Evolutionary conservation across 768 basidiomycete species (phyloP), one percentile per base, ranked within the genome.

Genomic region (Strobilomyces echinocephalus): DNA sequence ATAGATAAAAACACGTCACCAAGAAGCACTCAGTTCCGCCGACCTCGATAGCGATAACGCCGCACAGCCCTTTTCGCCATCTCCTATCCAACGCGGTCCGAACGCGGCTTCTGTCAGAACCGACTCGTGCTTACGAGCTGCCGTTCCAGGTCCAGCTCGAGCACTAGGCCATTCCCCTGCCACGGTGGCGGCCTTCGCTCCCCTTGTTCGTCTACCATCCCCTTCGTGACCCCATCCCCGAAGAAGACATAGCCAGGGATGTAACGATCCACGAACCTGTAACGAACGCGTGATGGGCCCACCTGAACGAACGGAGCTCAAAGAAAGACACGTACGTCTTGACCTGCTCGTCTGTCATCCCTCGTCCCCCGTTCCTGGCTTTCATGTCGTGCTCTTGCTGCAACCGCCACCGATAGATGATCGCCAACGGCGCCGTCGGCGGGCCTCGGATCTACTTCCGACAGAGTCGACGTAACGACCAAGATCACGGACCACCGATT

Each of bases 241-340:
- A 89, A 97, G 65, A 95, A 87, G 55, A 95, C 83, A 64, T 97
- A 97, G 4, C 88, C 91, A 1, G 94, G 94, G 60, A 97, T 93
- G 69, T 97, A 97, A 5, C 95, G 84, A 68, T 93, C 88, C 7
- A 95, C 83, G 65, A 95, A 95, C 34, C 88, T 91, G 63, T 34
- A 11, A 24, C 39, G 49, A 36, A 57, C 8, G 43, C 8, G 20
- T 42, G 31, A 11, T 50, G 40, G 41, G 31, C 20, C 24, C 35
- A 18, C 3, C 8, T 8, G 1, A 24, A 42, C 24, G n/a, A 11
- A 15, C 18, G 12, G 0, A 34, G 5, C 35, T 14, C 35, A 36
- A 15, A 5, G 16, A 36, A 16, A 14, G 0, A 35, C 47, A 65
- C 69, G 42, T 57, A 77, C 78, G 74, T 63, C 61, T 83, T 84